phyloP scores from a whole-genome alignment of 2,329 filamentous ascomycete species.

The Cladosporium oxysporum region DNA sequence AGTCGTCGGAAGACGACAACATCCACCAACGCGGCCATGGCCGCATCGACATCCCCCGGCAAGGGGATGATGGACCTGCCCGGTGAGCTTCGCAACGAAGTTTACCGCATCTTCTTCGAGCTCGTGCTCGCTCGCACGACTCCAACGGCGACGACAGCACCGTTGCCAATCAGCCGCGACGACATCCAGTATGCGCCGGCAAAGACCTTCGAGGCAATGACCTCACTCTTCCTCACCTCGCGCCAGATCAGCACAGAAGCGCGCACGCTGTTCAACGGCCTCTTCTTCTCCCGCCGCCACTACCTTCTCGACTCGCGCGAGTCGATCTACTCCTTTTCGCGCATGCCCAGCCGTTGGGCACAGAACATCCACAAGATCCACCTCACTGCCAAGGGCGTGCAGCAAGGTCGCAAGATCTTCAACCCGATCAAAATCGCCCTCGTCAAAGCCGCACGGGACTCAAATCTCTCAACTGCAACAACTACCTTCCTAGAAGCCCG shows the following conservation, averaged over 20 bases:
- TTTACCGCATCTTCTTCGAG: slow-evolving; percentile 1
- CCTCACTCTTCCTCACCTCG: background rate
- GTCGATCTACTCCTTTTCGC: background rate
- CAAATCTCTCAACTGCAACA: background rate
- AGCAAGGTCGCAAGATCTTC: background rate
- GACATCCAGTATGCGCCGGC: background rate
- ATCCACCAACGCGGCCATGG: background rate
- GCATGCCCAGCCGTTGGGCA: background rate
- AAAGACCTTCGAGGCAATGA: background rate
- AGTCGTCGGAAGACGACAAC: background rate
- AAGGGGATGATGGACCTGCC: background rate
- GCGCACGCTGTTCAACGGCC: background rate
- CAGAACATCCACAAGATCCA: background rate
- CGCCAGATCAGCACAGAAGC: background rate
- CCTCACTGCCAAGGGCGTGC: background rate
- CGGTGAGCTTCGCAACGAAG: background rate
- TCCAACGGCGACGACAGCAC: background rate
- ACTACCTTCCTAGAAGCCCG: background rate
- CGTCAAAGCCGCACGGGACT: background rate
- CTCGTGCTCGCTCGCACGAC: background rate
- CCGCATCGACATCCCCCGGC: background rate
- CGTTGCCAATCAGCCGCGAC: background rate
- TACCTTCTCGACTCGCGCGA: background rate
- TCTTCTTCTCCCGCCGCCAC: background rate
- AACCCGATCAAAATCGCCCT: slow-evolving; percentile 5